Evolutionary conservation across 176 grass and related monocot species (phyloP), one percentile per base, ranked within the genome.

Genomic region (Oryza australiensis): DNA sequence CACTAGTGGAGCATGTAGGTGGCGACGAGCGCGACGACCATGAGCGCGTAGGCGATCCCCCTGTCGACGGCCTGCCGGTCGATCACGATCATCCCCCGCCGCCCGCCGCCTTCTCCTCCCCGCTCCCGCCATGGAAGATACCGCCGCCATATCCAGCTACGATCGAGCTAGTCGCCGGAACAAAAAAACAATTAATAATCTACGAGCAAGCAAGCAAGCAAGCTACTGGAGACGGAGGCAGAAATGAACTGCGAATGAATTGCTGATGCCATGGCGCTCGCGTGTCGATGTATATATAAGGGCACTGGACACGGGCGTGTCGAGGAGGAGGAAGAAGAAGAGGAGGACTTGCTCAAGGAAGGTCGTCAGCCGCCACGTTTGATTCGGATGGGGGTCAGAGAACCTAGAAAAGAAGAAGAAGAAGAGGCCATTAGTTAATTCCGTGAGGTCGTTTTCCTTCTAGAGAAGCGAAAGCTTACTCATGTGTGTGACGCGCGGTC

Each of bases 31-130:
- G 87, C 89, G 32, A 75, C 45, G 27, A 74, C 77, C 89, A 94
- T 92, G 74, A 94, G 85, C 81, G 26, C 64, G 73, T 90, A 94
- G 77, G 89, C 89, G 51, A 94, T 57, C 14, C 82, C 93, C 33
- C 76, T 78, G 68, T 94, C 92, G 28, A 94, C 86, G 63, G 74
- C 82, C 70, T 87, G 85, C 32, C 65, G 75, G 55, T 92, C 89
- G 26, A 91, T 35, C 79, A 29, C 89, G 26, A 91, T 35, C 79
- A 29, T 22, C 51, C 72, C 72, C 23, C 38, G 64, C 15, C 35
- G 62, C 55, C 24, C 26, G 66, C 16, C 49, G 27, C 45, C 22
- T 62, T 66, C 62, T 85, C 77, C 22, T 87, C 86, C 70, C 41
- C 4, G 13, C 5, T 5, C 66, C 7, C 38, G 42, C 29, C 10